These are phyloP conservation scores for Lophium mytilinum DNA, from an alignment of 495 filamentous ascomycete genomes.

Conservation along the genomic window DNA sequence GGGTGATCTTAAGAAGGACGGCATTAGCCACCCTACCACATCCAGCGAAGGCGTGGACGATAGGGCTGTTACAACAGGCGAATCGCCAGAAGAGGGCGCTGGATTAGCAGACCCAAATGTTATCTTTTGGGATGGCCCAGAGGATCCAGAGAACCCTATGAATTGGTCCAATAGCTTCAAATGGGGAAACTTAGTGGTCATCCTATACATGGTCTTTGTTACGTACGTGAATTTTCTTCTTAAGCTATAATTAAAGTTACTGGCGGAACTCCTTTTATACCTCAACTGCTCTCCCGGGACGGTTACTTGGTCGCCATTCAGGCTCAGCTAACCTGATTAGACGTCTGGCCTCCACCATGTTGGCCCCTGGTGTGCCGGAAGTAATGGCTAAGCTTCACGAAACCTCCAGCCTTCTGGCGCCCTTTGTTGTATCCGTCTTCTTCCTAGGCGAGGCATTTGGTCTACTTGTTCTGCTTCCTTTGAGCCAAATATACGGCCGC, in stretches of 20 bases:
- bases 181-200: slow-evolving; percentile 38
- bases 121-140: slow-evolving; percentile 31
- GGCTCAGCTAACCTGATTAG: too few relatives aligned
- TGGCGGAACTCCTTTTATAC: too few relatives aligned
- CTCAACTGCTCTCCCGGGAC: background rate
- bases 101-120: slow-evolving; percentile 29
- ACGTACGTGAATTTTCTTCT: slow-evolving; percentile 28
- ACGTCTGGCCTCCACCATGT: slow-evolving; percentile 34
- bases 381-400: slow-evolving; percentile 28
- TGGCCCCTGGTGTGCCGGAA: slow-evolving; percentile 34
- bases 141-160: slow-evolving; percentile 38
- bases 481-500: slow-evolving; percentile 59
- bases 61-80: background rate
- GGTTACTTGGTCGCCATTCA: too few relatives aligned
- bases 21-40: slow-evolving; percentile 1
- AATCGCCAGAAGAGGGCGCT: background rate
- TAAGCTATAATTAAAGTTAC: too few relatives aligned
- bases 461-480: slow-evolving; percentile 50
- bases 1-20: slow-evolving; percentile 15
- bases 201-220: slow-evolving; percentile 34
- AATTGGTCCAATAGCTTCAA: slow-evolving; percentile 40
- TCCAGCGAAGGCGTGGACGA: slow-evolving; percentile 31
- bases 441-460: slow-evolving; percentile 51
- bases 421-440: slow-evolving; percentile 36
- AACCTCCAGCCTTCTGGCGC: slow-evolving; percentile 24